These are phyloP conservation scores for Limonomyces culmigenus DNA, from an alignment of 1,284 basidiomycete genomes.

Conservation along the genomic window DNA sequence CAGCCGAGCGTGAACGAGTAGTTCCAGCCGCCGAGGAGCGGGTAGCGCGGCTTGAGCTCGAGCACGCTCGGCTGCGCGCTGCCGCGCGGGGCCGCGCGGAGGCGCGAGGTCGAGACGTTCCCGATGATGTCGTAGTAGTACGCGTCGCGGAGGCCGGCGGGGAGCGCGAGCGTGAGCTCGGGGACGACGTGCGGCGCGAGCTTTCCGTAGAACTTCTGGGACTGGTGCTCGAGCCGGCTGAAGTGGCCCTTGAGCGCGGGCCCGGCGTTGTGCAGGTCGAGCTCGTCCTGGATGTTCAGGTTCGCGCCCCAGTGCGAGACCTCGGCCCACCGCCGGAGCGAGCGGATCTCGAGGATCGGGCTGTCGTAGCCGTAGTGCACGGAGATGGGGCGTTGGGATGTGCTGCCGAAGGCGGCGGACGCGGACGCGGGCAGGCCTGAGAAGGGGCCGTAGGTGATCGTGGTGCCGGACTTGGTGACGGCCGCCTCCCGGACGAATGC, in stretches of 20 bases:
- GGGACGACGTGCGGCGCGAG: conserved; percentile 55
- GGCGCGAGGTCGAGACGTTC: conserved; percentile 89
- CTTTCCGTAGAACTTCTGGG: conserved; percentile 48
- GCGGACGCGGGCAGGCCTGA: conserved; percentile 51
- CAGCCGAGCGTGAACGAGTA: conserved; percentile 91
- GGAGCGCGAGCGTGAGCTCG: conserved; percentile 59
- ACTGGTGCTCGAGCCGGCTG: conserved; percentile 80
- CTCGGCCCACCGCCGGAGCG: conserved; percentile 67
- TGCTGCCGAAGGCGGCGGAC: conserved; percentile 32
- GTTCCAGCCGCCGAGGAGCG: conserved; percentile 94
- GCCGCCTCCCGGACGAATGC: conserved; percentile 36
- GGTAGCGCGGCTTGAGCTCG: conserved; percentile 83
- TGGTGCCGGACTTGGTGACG: conserved; percentile 63
- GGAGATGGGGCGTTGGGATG: conserved; percentile 45
- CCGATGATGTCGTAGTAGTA: conserved; percentile 90
- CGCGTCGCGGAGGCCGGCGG: conserved; percentile 60
- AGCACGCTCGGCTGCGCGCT: conserved; percentile 42
- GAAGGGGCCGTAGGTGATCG: conserved; percentile 82
- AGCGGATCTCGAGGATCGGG: conserved; percentile 65
- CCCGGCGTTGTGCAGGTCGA: conserved; percentile 75
- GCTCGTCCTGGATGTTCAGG: conserved; percentile 82
- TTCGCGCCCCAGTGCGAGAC: conserved; percentile 96
- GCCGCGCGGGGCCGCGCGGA: conserved; percentile 47
- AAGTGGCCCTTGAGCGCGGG: conserved; percentile 92
- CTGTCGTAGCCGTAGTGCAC: conserved; percentile 74